These are phyloP conservation scores for Ochetophila trinervis DNA, from an alignment of 306 rosid genomes.

Conservation along the genomic window DNA sequence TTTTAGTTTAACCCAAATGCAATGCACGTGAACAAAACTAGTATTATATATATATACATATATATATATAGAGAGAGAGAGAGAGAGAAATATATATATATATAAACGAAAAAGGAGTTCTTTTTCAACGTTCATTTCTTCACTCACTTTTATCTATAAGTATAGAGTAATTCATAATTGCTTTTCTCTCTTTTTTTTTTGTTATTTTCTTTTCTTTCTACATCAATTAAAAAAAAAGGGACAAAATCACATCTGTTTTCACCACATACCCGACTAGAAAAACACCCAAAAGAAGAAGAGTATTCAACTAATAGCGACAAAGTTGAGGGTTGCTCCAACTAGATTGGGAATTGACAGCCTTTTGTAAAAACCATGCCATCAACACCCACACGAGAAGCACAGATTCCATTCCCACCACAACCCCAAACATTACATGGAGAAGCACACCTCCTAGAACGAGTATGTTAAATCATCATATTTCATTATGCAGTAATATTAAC, in stretches of 20 bases:
- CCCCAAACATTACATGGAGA: background rate
- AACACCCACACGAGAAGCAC: background rate
- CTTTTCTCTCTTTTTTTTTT: background rate
- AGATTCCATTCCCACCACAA: background rate
- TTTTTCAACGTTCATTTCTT: constrained; percentile 9
- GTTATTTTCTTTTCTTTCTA: background rate
- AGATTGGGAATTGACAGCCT: constrained; percentile 16
- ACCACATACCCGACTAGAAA: constrained; percentile 6
- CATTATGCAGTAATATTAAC: background rate
- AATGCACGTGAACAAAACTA: too few relatives aligned
- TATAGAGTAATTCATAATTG: constrained; percentile 7
- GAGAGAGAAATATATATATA: background rate
- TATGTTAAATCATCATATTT: too few relatives aligned
- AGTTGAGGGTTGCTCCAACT: background rate
- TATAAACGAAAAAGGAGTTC: background rate
- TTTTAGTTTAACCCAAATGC: too few relatives aligned
- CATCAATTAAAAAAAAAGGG: constrained; percentile 1
- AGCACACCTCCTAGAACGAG: too few relatives aligned
- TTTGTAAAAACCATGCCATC: constrained; percentile 25
- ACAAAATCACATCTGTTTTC: background rate
- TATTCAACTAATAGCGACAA: background rate
- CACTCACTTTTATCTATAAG: constrained; percentile 27
- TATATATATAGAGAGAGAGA: background rate
- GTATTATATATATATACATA: background rate
- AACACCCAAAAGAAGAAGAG: background rate